Evolutionary conservation across 139 green algal genomes (phyloP).

Genomic region (Haematococcus sp.): DNA sequence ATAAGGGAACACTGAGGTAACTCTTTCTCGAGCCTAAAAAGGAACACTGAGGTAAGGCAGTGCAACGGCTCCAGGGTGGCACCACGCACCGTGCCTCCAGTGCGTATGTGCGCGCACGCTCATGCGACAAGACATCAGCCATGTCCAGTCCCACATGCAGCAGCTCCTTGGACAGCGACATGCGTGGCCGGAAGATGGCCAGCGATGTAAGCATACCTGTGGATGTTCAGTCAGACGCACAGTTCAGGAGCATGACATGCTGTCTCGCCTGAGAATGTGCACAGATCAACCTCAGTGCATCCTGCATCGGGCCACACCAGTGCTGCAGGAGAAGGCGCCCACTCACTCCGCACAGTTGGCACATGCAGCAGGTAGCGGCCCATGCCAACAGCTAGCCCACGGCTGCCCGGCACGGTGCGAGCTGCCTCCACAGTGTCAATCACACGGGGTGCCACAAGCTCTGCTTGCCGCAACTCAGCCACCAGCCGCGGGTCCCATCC

Average conservation of each 20-base stretch:
- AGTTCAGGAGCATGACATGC: not conserved
- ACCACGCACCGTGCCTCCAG: slow-evolving; percentile 25
- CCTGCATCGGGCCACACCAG: not conserved
- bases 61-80: not conserved
- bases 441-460: not conserved
- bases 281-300: not conserved
- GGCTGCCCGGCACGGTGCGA: not conserved
- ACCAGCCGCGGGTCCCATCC: not conserved
- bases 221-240: not conserved
- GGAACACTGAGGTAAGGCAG: too few relatives aligned
- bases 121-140: slow-evolving; percentile 15
- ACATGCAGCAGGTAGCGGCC: slow-evolving; percentile 22
- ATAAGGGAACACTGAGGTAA: too few relatives aligned
- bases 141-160: slow-evolving; percentile 35
- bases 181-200: slow-evolving; percentile 23
- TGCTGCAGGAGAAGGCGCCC: too few relatives aligned
- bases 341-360: slow-evolving; percentile 24
- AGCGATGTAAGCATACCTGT: slow-evolving; percentile 9
- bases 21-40: too few relatives aligned
- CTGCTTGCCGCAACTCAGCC: not conserved
- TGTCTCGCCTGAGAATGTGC: too few relatives aligned
- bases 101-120: not conserved
- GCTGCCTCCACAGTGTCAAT: not conserved
- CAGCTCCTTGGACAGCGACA: slow-evolving; percentile 19
- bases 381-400: slow-evolving; percentile 17